Conservation (phyloP, 257 asterid species). For the Euphrasia confusa region DNA sequence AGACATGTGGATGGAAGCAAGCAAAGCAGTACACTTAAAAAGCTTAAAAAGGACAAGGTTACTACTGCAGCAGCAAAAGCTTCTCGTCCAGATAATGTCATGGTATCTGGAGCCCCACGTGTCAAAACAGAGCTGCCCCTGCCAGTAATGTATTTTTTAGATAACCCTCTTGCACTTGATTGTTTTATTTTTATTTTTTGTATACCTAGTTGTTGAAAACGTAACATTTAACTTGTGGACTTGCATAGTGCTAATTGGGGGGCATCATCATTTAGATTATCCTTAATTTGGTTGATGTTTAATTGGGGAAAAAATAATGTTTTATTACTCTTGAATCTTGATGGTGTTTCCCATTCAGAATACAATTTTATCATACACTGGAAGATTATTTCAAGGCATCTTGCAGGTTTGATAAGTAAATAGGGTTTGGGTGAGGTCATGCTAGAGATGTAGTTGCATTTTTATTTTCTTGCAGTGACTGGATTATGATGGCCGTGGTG, state of each 20-base stretch:
- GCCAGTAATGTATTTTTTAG: conserved; percentile 60
- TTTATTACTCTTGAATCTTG: not conserved
- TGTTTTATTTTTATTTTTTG: not conserved
- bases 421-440: not conserved
- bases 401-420: not conserved
- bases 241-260: not conserved
- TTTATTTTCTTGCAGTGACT: not conserved
- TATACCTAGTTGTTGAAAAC: not conserved
- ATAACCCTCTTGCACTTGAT: conserved; percentile 19
- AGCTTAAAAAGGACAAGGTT: conserved; percentile 77
- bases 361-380: not conserved
- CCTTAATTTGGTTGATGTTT: not conserved
- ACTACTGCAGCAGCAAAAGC: conserved; percentile 62
- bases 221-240: not conserved
- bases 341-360: conserved; percentile 2
- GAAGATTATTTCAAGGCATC: not conserved
- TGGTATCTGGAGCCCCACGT: conserved; percentile 68
- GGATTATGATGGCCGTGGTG: not conserved
- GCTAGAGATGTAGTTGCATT: not conserved
- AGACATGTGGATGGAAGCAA: conserved; percentile 68
- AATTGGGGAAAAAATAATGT: not conserved
- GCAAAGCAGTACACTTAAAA: conserved; percentile 66
- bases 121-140: conserved; percentile 81
- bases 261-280: not conserved
- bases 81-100: conserved; percentile 59